Conservation (phyloP, 1,284 basidiomycete species). For the Ustilago bromivora region DNA sequence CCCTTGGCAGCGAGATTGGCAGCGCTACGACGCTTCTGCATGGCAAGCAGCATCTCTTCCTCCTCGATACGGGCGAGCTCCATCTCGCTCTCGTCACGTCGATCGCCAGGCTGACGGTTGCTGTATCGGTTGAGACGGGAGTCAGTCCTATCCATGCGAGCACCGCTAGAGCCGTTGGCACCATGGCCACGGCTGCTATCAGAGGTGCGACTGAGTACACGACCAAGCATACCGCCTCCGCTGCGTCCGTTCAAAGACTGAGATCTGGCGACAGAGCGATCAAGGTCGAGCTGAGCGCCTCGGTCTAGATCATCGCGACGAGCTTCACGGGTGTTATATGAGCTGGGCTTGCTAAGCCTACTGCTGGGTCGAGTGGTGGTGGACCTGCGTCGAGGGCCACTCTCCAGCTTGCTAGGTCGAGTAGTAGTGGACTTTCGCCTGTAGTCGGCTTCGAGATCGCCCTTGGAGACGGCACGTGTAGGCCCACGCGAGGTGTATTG, state of each 20-base stretch:
- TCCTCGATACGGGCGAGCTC: slow-evolving; percentile 48
- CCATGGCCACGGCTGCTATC: slow-evolving; percentile 25
- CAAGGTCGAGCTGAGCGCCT: slow-evolving; percentile 3
- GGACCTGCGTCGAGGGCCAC: slow-evolving; percentile 20
- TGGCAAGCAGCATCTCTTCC: slow-evolving; percentile 48
- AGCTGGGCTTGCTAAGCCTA: slow-evolving; percentile 22
- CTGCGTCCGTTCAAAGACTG: slow-evolving; percentile 5
- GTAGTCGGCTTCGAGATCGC: slow-evolving; percentile 18
- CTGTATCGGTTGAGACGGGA: slow-evolving; percentile 41
- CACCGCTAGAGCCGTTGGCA: neutral
- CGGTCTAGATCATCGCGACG: slow-evolving; percentile 26
- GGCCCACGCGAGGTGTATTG: slow-evolving; percentile 17
- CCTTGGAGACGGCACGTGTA: slow-evolving; percentile 19
- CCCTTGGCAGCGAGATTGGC: slow-evolving; percentile 32
- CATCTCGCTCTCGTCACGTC: slow-evolving; percentile 36
- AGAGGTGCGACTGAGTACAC: slow-evolving; percentile 34
- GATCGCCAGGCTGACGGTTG: slow-evolving; percentile 21
- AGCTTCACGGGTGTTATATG: slow-evolving; percentile 33
- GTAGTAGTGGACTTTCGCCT: slow-evolving; percentile 4
- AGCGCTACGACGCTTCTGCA: slow-evolving; percentile 40
- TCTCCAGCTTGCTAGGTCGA: neutral
- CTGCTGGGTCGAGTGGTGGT: neutral
- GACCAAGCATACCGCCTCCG: slow-evolving; percentile 32
- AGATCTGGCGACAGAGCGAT: slow-evolving; percentile 15
- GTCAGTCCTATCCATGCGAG: slow-evolving; percentile 27